These are phyloP conservation scores for Parathielavia appendiculata DNA, from an alignment of 495 filamentous ascomycete genomes.

Conservation along the genomic window DNA sequence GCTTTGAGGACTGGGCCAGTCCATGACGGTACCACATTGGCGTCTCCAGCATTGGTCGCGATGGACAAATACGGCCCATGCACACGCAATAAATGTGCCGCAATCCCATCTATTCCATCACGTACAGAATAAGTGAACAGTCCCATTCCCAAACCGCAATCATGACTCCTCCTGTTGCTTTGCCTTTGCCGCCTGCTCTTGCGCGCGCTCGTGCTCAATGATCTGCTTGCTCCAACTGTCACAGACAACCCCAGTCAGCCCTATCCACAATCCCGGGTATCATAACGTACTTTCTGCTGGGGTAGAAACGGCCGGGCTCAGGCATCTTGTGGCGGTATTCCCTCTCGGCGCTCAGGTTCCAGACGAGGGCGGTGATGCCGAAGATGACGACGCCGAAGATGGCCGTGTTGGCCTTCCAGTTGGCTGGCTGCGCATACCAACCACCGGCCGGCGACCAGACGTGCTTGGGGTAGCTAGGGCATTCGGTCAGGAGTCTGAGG, in stretches of 20 bases:
- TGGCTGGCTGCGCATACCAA: constrained; percentile 89
- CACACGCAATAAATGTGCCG: background rate
- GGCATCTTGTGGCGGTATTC: constrained; percentile 82
- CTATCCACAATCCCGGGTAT: background rate
- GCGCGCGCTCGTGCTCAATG: constrained; percentile 73
- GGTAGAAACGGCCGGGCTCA: constrained; percentile 81
- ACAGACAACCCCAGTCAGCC: constrained; percentile 8
- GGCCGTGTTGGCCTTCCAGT: constrained; percentile 95
- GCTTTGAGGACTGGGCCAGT: too few species aligned
- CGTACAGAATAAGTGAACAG: constrained; percentile 12
- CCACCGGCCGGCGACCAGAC: constrained; percentile 98
- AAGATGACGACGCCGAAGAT: constrained; percentile 67
- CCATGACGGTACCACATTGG: background rate
- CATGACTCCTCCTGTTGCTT: constrained; percentile 12
- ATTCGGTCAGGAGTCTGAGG: too few species aligned
- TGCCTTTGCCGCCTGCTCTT: constrained; percentile 21
- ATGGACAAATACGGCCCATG: background rate
- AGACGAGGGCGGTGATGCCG: constrained; percentile 67
- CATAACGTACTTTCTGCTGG: constrained; percentile 82
- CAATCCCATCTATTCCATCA: background rate
- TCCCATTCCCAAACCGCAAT: background rate
- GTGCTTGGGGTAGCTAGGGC: constrained; percentile 86
- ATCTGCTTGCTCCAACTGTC: constrained; percentile 88
- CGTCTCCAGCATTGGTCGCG: background rate
- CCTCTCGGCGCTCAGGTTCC: constrained; percentile 75